These are phyloP conservation scores for Bocquillonia castaneifolia DNA, from an alignment of 441 rosid genomes.

Conservation along the genomic window DNA sequence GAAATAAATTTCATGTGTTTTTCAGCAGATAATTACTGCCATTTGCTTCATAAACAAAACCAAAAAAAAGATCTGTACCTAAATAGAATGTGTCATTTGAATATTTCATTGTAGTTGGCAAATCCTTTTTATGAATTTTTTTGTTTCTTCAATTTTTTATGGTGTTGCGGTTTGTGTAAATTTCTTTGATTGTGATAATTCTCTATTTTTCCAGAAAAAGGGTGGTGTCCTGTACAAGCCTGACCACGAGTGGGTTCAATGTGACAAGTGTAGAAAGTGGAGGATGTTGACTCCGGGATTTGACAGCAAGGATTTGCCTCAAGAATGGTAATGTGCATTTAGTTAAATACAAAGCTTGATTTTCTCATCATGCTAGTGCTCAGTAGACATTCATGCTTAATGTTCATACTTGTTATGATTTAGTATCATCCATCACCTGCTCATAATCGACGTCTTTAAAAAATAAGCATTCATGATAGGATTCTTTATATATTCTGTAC, in stretches of 20 bases:
- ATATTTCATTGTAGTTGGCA: too few species aligned
- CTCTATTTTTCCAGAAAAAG: constrained; percentile 16
- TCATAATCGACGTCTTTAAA: not conserved
- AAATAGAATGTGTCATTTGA: too few species aligned
- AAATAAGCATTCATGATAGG: not conserved
- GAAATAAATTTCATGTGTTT: too few species aligned
- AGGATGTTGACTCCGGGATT: constrained; percentile 29
- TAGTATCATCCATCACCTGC: not conserved
- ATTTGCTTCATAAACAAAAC: too few species aligned
- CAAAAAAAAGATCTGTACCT: too few species aligned
- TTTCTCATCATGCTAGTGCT: not conserved
- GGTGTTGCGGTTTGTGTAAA: not conserved
- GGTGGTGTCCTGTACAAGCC: constrained; percentile 25
- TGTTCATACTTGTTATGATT: not conserved
- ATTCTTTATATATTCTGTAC: not conserved
- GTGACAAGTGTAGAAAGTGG: constrained; percentile 41
- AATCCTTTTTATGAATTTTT: not conserved
- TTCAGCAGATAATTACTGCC: too few species aligned
- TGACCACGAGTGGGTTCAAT: constrained; percentile 39
- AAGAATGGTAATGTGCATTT: constrained; percentile 27
- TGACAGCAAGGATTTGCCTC: constrained; percentile 27
- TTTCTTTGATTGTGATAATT: not conserved
- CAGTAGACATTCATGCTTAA: too few species aligned
- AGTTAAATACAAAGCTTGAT: not conserved
- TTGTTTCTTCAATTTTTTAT: not conserved